phyloP scores from a whole-genome alignment of 1,284 basidiomycete genomes.

The Xerocomus minutiporus region DNA sequence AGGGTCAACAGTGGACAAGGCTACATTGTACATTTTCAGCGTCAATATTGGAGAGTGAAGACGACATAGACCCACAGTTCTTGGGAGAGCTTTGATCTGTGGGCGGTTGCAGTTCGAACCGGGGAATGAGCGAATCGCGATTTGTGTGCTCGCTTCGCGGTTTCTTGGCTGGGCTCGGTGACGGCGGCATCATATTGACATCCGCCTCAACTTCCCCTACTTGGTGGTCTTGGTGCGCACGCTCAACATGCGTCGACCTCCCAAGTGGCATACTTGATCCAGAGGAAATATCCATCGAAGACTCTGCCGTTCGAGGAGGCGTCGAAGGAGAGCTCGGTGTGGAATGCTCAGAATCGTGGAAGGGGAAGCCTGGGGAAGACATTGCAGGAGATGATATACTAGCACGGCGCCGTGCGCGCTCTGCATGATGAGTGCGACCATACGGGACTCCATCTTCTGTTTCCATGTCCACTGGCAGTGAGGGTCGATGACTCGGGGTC shows the following conservation, averaged over 20 bases:
- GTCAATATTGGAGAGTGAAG: neutral
- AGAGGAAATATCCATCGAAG: constrained; percentile 21
- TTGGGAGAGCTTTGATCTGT: constrained; percentile 24
- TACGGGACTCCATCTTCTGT: constrained; percentile 64
- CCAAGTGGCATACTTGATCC: constrained; percentile 41
- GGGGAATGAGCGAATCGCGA: constrained; percentile 39
- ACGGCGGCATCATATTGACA: constrained; percentile 52
- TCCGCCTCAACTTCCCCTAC: constrained; percentile 42
- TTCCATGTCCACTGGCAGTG: constrained; percentile 49
- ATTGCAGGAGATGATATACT: constrained; percentile 28
- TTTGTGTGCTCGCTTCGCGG: constrained; percentile 14
- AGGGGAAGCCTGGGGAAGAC: constrained; percentile 18
- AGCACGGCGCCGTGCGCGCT: constrained; percentile 37
- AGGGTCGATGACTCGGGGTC: constrained; percentile 25
- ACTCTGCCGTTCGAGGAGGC: constrained; percentile 17
- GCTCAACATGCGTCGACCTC: constrained; percentile 47
- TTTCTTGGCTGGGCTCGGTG: constrained; percentile 54
- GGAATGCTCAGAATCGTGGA: constrained; percentile 9
- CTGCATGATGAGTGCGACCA: constrained; percentile 64
- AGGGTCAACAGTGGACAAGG: constrained; percentile 13
- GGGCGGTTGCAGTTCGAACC: constrained; percentile 32
- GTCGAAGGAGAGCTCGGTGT: constrained; percentile 19
- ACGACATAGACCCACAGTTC: constrained; percentile 16
- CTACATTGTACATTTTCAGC: constrained; percentile 12
- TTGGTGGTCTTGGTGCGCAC: constrained; percentile 35